Percentiles rank a stretch among this genome's conserved stretches.
Evolutionary conservation across 768 basidiomycete genomes (phyloP).

Genomic region (Suillus paluster): DNA sequence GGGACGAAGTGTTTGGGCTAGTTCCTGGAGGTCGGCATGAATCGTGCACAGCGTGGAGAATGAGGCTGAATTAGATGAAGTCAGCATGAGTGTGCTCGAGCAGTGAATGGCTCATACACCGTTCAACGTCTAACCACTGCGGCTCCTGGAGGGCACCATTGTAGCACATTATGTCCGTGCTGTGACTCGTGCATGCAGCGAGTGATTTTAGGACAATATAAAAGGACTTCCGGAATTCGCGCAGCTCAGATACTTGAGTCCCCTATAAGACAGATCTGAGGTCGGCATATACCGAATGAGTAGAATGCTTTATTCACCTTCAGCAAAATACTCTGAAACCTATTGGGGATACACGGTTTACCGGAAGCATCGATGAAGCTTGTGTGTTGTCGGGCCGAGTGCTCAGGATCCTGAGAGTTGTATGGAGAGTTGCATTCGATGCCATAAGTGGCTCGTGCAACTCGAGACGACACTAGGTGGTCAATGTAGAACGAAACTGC

Average conservation of each 20-base stretch:
- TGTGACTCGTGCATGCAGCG: neutral
- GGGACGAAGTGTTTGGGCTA: slow-evolving; percentile 5
- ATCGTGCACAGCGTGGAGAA: slow-evolving; percentile 10
- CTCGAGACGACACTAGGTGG: slow-evolving; percentile 48
- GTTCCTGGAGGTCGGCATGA: slow-evolving; percentile 9
- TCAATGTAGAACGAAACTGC: slow-evolving; percentile 45
- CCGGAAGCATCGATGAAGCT: slow-evolving; percentile 32
- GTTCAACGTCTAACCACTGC: slow-evolving; percentile 12
- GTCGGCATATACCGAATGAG: neutral
- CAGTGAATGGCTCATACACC: neutral
- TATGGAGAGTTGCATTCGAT: slow-evolving; percentile 33
- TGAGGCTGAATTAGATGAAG: slow-evolving; percentile 8
- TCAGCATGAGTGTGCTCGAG: neutral
- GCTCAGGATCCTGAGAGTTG: slow-evolving; percentile 37
- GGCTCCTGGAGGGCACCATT: slow-evolving; percentile 11
- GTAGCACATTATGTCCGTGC: slow-evolving; percentile 6
- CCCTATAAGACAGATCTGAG: slow-evolving; percentile 29
- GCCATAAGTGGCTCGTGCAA: slow-evolving; percentile 47
- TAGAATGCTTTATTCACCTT: slow-evolving; percentile 28
- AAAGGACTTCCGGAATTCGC: slow-evolving; percentile 12
- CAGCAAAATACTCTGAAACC: slow-evolving; percentile 43
- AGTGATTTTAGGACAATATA: neutral
- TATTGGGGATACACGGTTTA: slow-evolving; percentile 29
- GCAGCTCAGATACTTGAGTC: slow-evolving; percentile 14
- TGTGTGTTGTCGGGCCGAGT: slow-evolving; percentile 33